phyloP scores from a whole-genome alignment of 176 grass and related monocot species.

The Aegilops longissima region DNA sequence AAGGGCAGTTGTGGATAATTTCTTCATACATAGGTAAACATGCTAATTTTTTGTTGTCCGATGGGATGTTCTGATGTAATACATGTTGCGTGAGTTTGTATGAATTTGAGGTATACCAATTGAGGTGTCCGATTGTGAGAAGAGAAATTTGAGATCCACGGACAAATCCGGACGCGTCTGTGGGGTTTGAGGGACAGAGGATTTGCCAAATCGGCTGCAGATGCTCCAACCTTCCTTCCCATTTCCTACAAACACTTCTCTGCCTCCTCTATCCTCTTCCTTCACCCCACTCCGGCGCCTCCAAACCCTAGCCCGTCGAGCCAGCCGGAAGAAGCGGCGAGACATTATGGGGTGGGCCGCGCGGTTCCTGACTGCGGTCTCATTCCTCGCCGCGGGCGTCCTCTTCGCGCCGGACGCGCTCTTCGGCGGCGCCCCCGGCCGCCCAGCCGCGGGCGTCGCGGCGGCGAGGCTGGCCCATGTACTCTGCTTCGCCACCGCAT shows the following conservation, averaged over 20 bases:
- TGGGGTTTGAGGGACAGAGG: too few species aligned
- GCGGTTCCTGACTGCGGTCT: slow-evolving; percentile 65
- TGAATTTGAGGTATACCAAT: too few species aligned
- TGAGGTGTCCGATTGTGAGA: too few species aligned
- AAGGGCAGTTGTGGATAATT: too few species aligned
- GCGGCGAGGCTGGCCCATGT: slow-evolving; percentile 67
- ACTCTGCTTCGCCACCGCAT: slow-evolving; percentile 79
- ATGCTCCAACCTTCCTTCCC: neutral
- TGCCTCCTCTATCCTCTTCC: slow-evolving; percentile 4
- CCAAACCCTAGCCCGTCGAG: slow-evolving; percentile 2
- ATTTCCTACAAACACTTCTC: neutral
- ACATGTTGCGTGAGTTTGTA: too few species aligned
- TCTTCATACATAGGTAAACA: too few species aligned
- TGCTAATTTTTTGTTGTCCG: too few species aligned
- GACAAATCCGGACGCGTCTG: too few species aligned
- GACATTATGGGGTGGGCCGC: slow-evolving; percentile 64
- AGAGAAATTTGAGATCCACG: too few species aligned
- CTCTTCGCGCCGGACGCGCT: slow-evolving; percentile 70
- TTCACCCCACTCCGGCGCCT: neutral
- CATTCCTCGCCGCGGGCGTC: slow-evolving; percentile 65
- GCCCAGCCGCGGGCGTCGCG: slow-evolving; percentile 22
- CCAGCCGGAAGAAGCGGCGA: neutral
- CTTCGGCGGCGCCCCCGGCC: slow-evolving; percentile 28
- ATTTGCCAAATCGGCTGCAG: too few species aligned
- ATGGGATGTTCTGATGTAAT: too few species aligned